Evolutionary conservation across 2,329 filamentous ascomycete species (phyloP).

Genomic region (Colletotrichum sp.): DNA sequence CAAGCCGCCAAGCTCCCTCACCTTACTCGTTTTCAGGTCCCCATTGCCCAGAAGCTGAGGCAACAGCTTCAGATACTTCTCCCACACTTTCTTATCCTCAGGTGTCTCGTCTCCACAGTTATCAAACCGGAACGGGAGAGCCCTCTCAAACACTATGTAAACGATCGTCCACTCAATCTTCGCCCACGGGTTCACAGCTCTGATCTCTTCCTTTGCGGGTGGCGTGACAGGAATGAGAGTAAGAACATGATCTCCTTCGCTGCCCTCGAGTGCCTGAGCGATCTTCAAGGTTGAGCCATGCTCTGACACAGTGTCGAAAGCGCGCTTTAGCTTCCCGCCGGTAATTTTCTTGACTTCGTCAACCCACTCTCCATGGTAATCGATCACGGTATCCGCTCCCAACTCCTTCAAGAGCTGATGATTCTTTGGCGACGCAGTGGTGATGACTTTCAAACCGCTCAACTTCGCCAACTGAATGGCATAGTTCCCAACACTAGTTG

Average conservation of each 20-base stretch:
- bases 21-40: neutral
- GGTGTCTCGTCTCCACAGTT: neutral
- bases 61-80: neutral
- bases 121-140: neutral
- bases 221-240: conserved; percentile 19
- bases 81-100: neutral
- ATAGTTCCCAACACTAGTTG: conserved; percentile 19
- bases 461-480: neutral
- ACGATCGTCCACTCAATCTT: neutral
- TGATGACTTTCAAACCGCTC: neutral
- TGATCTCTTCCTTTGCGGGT: neutral
- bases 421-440: conserved; percentile 30
- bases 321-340: conserved; percentile 7
- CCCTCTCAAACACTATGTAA: neutral
- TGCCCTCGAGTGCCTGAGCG: conserved; percentile 24
- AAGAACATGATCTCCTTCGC: conserved; percentile 31
- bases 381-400: conserved; percentile 50
- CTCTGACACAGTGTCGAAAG: conserved; percentile 34
- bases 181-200: neutral
- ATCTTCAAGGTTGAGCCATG: conserved; percentile 30
- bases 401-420: conserved; percentile 40
- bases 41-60: neutral
- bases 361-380: conserved; percentile 40
- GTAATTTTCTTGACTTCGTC: conserved; percentile 19
- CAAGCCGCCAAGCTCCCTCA: neutral